Base-by-base conservation (phyloP, 768 basidiomycete genomes). In the Mycena filopes region DNA sequence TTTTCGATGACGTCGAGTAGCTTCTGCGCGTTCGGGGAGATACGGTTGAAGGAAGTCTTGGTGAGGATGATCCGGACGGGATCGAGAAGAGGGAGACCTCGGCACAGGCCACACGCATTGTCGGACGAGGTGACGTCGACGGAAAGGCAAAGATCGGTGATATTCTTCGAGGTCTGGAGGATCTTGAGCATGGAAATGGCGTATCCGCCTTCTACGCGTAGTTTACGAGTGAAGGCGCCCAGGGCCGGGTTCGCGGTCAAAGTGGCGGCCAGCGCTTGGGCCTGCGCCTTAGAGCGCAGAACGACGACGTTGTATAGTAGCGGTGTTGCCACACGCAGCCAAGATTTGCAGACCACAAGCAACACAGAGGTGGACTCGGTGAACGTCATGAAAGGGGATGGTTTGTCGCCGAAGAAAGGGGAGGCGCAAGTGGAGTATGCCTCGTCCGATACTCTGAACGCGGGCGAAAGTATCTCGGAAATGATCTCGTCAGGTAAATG, bases 241-340 rank as follows among this genome's bases (percentile, higher is more conserved):
- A 49, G 48, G 4, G 16, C 48, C 4, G 48, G 48, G 8, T 62
- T 56, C 11, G 29, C 13, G 25, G n/a, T 38, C 6, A 67, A 42
- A 5, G 47, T 40, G 15, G 29, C 25, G 3, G 36, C 57, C 16
- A 68, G 13, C 1, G 66, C 66, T 15, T 63, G 50, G 5, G 61
- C 51, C 23, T 68, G 66, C 10, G 61, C 66, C 23, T 51, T 63
- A 3, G 51, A 59, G 11, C 62, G 62, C 0, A 68, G 20, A 2
- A 60, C 33, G 10, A 59, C 43, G 46, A 59, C 53, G 43, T 60
- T 20, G 54, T 68, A 68, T 1, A 68, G 48, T 2, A 68, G 57
- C 0, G 66, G 66, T 2, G 66, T 68, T 15, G 66, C 43, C 0
- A 68, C 66, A 11, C 66, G 56, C 3, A 68, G 50, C 66, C 66